These are phyloP conservation scores for Pterocarpus macrocarpus DNA, from an alignment of 306 rosid species.

Conservation along the genomic window DNA sequence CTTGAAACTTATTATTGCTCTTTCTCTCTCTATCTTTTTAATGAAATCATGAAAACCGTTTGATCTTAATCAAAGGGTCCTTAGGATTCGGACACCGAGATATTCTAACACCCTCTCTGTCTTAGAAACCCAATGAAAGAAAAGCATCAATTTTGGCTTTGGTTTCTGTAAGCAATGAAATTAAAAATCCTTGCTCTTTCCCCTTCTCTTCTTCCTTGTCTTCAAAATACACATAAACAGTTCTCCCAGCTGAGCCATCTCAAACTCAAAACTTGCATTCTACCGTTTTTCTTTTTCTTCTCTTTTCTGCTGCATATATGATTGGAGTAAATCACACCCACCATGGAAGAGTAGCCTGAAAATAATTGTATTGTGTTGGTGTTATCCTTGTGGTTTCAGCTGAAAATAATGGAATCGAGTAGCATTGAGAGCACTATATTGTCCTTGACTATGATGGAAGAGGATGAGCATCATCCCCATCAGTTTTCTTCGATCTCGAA, in stretches of 20 bases:
- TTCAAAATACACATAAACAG: constrained; percentile 4
- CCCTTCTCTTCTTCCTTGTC: constrained; percentile 11
- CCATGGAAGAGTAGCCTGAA: background rate
- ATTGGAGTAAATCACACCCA: constrained; percentile 11
- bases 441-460: constrained; percentile 66
- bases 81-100: constrained; percentile 17
- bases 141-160: constrained; percentile 44
- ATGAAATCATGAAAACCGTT: constrained; percentile 38
- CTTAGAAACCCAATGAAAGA: constrained; percentile 33
- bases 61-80: constrained; percentile 43
- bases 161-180: constrained; percentile 14
- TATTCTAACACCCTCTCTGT: background rate
- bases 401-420: constrained; percentile 64
- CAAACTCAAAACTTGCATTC: constrained; percentile 15
- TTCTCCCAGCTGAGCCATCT: constrained; percentile 19
- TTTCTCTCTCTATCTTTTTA: background rate
- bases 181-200: constrained; percentile 37
- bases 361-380: background rate
- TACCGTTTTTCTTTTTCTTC: background rate
- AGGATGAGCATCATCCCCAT: constrained; percentile 56
- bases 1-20: too few species aligned
- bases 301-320: background rate
- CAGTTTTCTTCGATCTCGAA: constrained; percentile 66
- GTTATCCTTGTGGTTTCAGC: constrained; percentile 24
- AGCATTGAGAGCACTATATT: constrained; percentile 52